phyloP scores from a whole-genome alignment of 306 rosid genomes.

The Trifolium subterraneum region DNA sequence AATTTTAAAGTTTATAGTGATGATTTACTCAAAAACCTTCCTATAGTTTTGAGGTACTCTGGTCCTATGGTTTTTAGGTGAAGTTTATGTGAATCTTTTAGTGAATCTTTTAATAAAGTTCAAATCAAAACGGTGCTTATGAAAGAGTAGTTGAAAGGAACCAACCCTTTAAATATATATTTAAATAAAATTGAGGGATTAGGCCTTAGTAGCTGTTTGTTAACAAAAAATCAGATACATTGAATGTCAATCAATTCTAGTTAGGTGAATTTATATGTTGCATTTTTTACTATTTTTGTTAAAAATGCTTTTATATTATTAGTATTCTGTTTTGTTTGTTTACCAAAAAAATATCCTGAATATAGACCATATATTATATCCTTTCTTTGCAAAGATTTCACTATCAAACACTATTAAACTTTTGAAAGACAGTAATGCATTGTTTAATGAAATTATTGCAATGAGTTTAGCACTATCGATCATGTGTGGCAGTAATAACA shows the following conservation, averaged over 20 bases:
- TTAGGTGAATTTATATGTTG: background rate
- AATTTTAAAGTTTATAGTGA: too few relatives aligned
- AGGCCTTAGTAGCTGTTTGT: background rate
- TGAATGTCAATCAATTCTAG: background rate
- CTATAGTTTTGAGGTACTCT: too few relatives aligned
- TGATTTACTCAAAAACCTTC: too few relatives aligned
- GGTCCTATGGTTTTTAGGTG: too few relatives aligned
- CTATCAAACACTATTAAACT: conserved; percentile 7
- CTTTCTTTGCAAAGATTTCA: background rate
- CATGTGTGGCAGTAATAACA: background rate
- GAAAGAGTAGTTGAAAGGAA: background rate
- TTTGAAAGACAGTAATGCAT: background rate
- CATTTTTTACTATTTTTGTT: background rate
- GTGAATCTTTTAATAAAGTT: too few relatives aligned
- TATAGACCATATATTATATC: background rate
- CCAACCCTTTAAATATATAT: background rate
- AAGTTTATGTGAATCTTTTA: too few relatives aligned
- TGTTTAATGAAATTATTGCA: conserved; percentile 1
- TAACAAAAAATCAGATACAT: background rate
- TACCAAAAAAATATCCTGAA: background rate
- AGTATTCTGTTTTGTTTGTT: background rate
- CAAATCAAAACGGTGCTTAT: background rate
- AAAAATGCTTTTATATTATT: background rate
- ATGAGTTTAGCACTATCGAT: background rate
- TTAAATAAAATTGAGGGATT: background rate